These are phyloP conservation scores for Oehlia diaphana DNA, from an alignment of 192 early-diverging fungal genomes.

Conservation along the genomic window DNA sequence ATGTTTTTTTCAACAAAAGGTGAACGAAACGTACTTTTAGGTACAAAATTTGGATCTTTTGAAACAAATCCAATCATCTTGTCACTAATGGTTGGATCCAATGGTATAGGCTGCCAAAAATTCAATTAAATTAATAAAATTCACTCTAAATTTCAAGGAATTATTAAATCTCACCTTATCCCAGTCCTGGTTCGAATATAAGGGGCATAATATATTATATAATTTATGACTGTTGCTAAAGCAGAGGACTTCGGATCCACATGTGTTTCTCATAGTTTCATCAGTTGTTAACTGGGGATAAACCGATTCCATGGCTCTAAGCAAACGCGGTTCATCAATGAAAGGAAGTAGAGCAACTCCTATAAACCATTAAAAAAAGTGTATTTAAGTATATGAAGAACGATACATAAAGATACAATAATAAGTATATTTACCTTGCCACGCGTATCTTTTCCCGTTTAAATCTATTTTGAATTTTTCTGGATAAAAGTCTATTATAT, in stretches of 20 bases:
- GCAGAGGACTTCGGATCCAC: constrained; percentile 59
- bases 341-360: constrained; percentile 93
- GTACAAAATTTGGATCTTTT: constrained; percentile 56
- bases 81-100: constrained; percentile 51
- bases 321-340: constrained; percentile 82
- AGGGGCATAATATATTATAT: constrained; percentile 54
- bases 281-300: constrained; percentile 69
- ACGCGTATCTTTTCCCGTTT: constrained; percentile 94
- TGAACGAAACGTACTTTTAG: constrained; percentile 52
- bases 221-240: constrained; percentile 61
- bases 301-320: constrained; percentile 67
- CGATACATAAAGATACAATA: neutral
- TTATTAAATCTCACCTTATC: constrained; percentile 30
- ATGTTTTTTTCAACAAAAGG: constrained; percentile 47
- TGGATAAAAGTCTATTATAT: constrained; percentile 96
- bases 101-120: constrained; percentile 31
- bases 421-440: constrained; percentile 64
- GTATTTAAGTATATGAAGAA: neutral
- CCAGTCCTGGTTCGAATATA: constrained; percentile 51
- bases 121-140: constrained; percentile 11
- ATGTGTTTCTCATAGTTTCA: constrained; percentile 73
- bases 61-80: constrained; percentile 58
- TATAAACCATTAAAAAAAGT: constrained; percentile 26
- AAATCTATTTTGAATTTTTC: constrained; percentile 86
- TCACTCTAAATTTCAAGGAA: constrained; percentile 31